Evolutionary conservation across 2,329 filamentous ascomycete species (phyloP), one percentile per base, ranked within the genome.

Genomic region (Colletotrichum zoysiae): DNA sequence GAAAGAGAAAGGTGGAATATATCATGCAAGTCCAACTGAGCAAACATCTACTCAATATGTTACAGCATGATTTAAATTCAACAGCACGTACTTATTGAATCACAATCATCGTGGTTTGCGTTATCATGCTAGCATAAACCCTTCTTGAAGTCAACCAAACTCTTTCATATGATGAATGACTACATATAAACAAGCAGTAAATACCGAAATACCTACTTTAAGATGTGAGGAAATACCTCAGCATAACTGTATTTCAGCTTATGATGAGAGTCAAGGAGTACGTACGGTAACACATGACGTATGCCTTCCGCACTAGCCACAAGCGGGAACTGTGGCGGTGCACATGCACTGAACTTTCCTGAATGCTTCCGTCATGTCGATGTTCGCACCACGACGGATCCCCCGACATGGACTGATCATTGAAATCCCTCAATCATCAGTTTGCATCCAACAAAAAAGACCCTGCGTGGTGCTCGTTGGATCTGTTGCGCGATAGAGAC

Each of bases 311-410:
- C 9, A 35, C 61, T 51, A 71, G 68, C 68, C 68, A 71, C 65
- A 63, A 8, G 57, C 58, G 42, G 50, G n/a, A 62, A 44, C 12
- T 64, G 65, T 71, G 69, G 69, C 69, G 65, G 69, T 69, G 65
- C 46, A 46, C 12, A 3, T 46, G 40, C 51, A 59, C 51, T 46
- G 64, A 67, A 67, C 64, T 71, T 71, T 71, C 65, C 65, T 64
- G 53, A 42, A 53, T 65, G 69, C 65, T 69, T 64, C 69, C 65
- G 65, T 69, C 59, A 71, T 68, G 65, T 38, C 51, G 11, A 68
- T 61, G 58, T 20, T 57, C 12, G 55, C 23, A 46, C 16, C 35
- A 60, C n/a, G 18, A 50, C 46, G 18, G 48, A 35, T 46, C 20
- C 55, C 55, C n/a, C 33, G n/a, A 20, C 44, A n/a, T 44, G n/a